Percentiles rank a stretch among this genome's conserved stretches.
phyloP scores from a whole-genome alignment of 2,329 filamentous ascomycete genomes.

The Stachybotrys echinatus region DNA sequence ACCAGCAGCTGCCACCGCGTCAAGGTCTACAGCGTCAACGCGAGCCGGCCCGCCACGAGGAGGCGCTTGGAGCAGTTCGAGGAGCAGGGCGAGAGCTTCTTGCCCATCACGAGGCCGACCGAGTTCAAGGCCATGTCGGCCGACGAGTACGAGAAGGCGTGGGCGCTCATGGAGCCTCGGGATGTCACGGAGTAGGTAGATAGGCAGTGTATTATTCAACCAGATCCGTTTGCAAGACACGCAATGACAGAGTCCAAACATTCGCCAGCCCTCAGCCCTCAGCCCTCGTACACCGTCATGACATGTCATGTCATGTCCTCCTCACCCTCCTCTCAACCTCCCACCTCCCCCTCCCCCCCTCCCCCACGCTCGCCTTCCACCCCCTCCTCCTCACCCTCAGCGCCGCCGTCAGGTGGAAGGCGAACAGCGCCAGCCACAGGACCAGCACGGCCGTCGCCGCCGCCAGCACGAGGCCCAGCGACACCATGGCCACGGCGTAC shows the following conservation, averaged over 20 bases:
- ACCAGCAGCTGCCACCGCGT: slow-evolving; percentile 58
- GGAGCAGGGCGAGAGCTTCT: slow-evolving; percentile 37
- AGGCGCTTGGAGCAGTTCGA: slow-evolving; percentile 47
- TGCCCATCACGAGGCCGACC: slow-evolving; percentile 46
- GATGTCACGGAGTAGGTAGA: background rate
- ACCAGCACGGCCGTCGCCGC: background rate
- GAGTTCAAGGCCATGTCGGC: slow-evolving; percentile 4
- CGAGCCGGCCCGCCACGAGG: slow-evolving; percentile 38
- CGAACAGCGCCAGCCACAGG: slow-evolving; percentile 4
- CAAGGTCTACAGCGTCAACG: slow-evolving; percentile 59
- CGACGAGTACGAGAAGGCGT: slow-evolving; percentile 2
- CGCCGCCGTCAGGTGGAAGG: too few relatives aligned
- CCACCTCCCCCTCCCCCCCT: too few relatives aligned
- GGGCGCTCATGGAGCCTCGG: background rate
- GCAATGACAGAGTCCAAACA: too few relatives aligned
- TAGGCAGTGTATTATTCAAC: too few relatives aligned
- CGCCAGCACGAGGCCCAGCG: slow-evolving; percentile 1
- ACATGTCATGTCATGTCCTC: too few relatives aligned
- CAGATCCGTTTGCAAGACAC: too few relatives aligned
- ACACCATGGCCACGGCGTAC: slow-evolving; percentile 2
- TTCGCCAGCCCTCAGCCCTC: too few relatives aligned
- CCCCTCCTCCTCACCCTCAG: too few relatives aligned
- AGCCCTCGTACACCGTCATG: too few relatives aligned
- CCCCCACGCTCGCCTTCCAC: too few relatives aligned
- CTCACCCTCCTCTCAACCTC: too few relatives aligned